Evolutionary conservation across 306 rosid genomes (phyloP), one percentile per base, ranked within the genome.

Genomic region (Abrus precatorius): DNA sequence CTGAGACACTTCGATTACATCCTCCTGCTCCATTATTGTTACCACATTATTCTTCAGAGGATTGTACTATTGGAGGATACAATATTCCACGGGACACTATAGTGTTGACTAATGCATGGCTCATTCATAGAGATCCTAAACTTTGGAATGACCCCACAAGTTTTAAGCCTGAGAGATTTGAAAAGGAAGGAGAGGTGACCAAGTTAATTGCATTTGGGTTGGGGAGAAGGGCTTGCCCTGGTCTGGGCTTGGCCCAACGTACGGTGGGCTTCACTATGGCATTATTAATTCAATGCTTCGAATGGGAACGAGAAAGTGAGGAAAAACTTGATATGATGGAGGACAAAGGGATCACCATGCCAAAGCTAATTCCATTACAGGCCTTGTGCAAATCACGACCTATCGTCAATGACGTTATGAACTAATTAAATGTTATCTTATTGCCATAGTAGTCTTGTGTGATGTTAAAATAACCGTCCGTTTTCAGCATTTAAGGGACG

Each of bases 181-280:
- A 77, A 5, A 83, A 62, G 4, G 83, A 83, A 63, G 83, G 70
- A 1, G 79, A 83, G 1, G 45, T 27, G 1, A 77, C 62, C 29
- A 83, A 83, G 12, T 27, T 83, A 0, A 64, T 77, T 54, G 36
- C 83, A 3, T 82, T 82, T n/a, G 85, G 85, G 34, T 0, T 76
- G 0, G 85, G 85, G 13, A 76, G 85, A 50, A 49, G 85, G 53
- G 74, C 82, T 1, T 82, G 85, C 44, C 85, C 82, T 5, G 85
- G 85, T 5, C 0, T 76, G 11, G 68, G 44, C 43, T 28, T 82
- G 53, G 85, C 74, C 9, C 85, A 76, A 6, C 85, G 82, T 3
- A 82, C 78, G 0, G 20, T 82, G 53, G 78, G 82, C 68, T 30
- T 29, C 1, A 82, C 85, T 4, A 2, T 61, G 52, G 85, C 78